phyloP scores from a whole-genome alignment of 768 basidiomycete species.

The Serendipita indica region DNA sequence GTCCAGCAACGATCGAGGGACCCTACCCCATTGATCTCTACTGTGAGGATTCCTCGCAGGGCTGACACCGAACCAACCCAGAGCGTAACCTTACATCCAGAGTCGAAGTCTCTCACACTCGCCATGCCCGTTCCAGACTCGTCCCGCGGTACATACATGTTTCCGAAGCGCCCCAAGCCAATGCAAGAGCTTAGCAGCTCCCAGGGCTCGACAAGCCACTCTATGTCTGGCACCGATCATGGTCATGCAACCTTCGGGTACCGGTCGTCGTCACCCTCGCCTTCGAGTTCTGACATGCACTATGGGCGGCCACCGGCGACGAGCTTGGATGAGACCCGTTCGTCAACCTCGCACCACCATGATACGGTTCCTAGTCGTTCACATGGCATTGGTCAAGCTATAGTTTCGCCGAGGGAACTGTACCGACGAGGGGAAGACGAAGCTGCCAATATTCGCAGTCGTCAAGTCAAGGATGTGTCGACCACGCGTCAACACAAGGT shows the following conservation, averaged over 20 bases:
- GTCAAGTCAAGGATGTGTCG: too few species aligned
- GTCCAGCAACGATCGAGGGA: not conserved
- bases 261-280: constrained; percentile 8
- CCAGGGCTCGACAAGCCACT: not conserved
- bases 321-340: not conserved
- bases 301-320: not conserved
- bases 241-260: not conserved
- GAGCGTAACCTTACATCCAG: not conserved
- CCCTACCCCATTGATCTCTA: not conserved
- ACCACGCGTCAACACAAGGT: not conserved
- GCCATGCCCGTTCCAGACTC: not conserved
- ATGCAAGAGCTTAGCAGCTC: constrained; percentile 5
- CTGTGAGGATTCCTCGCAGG: not conserved
- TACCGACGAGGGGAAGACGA: constrained; percentile 3
- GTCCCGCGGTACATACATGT: not conserved
- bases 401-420: not conserved
- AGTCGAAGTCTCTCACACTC: not conserved
- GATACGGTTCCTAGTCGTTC: not conserved
- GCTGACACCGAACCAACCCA: not conserved
- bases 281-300: constrained; percentile 2
- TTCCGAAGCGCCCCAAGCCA: not conserved
- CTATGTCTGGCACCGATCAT: constrained; percentile 5
- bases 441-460: not conserved
- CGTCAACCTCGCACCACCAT: not conserved
- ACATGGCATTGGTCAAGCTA: not conserved